Percentiles rank a stretch among this genome's conserved stretches.
These are phyloP conservation scores for Cercospora zeae-maydis DNA, from an alignment of 2,329 filamentous ascomycete genomes.

Conservation along the genomic window DNA sequence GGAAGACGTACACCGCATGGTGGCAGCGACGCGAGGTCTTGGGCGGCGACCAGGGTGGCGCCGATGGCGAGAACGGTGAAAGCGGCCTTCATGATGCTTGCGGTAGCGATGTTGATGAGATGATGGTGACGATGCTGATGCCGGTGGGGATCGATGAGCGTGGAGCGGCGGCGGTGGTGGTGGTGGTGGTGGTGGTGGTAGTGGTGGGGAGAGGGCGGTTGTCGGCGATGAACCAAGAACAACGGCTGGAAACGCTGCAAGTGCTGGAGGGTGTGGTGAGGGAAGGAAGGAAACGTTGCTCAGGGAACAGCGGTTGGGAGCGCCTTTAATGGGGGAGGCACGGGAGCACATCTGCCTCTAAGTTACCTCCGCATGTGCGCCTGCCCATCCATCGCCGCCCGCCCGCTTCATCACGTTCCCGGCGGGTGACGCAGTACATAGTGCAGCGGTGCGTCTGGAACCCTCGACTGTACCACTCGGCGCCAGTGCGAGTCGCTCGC, in stretches of 20 bases:
- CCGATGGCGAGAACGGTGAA: constrained; percentile 32
- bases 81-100: constrained; percentile 36
- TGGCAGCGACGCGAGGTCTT: constrained; percentile 33
- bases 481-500: too few species aligned
- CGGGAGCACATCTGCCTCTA: not conserved
- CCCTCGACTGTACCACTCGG: too few species aligned
- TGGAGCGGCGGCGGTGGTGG: not conserved
- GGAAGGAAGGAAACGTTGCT: not conserved
- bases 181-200: not conserved
- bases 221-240: constrained; percentile 1
- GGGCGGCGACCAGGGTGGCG: constrained; percentile 36
- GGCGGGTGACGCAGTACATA: not conserved
- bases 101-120: constrained; percentile 7
- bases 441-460: not conserved
- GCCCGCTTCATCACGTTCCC: not conserved
- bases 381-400: not conserved
- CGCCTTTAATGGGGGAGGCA: not conserved
- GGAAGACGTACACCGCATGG: constrained; percentile 37
- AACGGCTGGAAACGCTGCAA: not conserved
- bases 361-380: not conserved
- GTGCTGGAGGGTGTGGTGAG: not conserved
- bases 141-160: too few species aligned
- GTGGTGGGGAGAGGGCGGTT: not conserved
- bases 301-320: not conserved
- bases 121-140: too few species aligned